These are phyloP conservation scores for Talaromyces borbonicus DNA, from an alignment of 495 filamentous ascomycete genomes.

Conservation along the genomic window DNA sequence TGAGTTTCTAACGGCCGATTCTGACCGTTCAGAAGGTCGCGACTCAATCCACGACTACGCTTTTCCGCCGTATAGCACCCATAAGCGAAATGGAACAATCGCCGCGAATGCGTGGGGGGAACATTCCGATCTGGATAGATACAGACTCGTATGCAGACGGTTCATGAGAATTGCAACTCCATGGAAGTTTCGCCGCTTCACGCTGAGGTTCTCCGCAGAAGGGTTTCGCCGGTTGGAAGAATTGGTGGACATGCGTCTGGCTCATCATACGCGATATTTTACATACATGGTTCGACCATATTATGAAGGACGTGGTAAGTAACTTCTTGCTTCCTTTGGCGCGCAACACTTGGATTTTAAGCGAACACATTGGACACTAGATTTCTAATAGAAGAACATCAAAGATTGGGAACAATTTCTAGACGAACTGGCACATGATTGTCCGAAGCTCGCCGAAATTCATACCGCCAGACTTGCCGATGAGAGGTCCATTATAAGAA, in stretches of 20 bases:
- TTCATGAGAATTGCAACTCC: constrained; percentile 54
- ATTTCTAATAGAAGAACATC: constrained; percentile 12
- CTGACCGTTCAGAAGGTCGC: constrained; percentile 3
- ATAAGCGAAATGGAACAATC: not conserved
- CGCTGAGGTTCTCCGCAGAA: constrained; percentile 47
- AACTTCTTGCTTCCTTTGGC: not conserved
- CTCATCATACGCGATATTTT: constrained; percentile 54
- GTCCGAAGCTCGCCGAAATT: constrained; percentile 16
- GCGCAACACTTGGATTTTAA: not conserved
- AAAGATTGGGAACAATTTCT: constrained; percentile 28
- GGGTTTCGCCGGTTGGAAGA: constrained; percentile 49
- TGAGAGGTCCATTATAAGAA: constrained; percentile 20
- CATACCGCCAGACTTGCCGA: constrained; percentile 25
- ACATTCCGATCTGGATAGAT: constrained; percentile 31
- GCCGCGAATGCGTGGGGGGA: constrained; percentile 15
- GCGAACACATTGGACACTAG: not conserved
- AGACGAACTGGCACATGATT: constrained; percentile 11
- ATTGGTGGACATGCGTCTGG: constrained; percentile 41
- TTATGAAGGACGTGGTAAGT: constrained; percentile 43
- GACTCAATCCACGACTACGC: not conserved
- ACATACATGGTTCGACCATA: constrained; percentile 65
- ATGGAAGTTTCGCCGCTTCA: constrained; percentile 49
- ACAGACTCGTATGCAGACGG: constrained; percentile 50
- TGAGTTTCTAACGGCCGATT: constrained; percentile 18
- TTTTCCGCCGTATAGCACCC: not conserved